Percentiles rank a stretch among this genome's conserved stretches.
phyloP scores from a whole-genome alignment of 1,284 basidiomycete species.

The Rugosomyces carneus region DNA sequence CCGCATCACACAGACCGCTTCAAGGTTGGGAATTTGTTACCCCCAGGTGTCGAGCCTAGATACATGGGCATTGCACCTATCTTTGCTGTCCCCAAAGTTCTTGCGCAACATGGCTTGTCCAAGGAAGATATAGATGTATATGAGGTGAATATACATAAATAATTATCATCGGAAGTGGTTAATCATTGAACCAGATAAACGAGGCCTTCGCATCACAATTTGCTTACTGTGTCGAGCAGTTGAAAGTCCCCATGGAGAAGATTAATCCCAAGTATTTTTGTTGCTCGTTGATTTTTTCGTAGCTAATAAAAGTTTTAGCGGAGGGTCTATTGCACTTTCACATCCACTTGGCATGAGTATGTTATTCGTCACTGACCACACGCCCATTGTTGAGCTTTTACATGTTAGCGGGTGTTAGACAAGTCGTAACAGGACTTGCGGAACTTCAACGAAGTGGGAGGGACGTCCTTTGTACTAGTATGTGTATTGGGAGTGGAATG shows the following conservation, averaged over 20 bases:
- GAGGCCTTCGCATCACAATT: slow-evolving; percentile 82
- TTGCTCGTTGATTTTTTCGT: neutral
- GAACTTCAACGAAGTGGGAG: slow-evolving; percentile 68
- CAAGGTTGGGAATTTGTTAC: neutral
- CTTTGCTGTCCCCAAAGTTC: slow-evolving; percentile 76
- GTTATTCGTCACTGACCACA: slow-evolving; percentile 20
- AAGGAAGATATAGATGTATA: slow-evolving; percentile 86
- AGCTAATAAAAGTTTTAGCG: slow-evolving; percentile 35
- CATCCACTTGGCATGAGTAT: slow-evolving; percentile 80
- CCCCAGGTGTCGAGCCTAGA: slow-evolving; percentile 72
- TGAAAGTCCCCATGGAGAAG: slow-evolving; percentile 75
- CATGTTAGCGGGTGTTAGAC: slow-evolving; percentile 66
- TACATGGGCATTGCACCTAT: slow-evolving; percentile 88
- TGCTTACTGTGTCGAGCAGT: slow-evolving; percentile 73
- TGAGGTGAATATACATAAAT: slow-evolving; percentile 48
- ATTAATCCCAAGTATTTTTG: slow-evolving; percentile 77
- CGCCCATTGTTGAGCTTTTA: slow-evolving; percentile 7
- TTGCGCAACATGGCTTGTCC: slow-evolving; percentile 66
- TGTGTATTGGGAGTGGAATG: slow-evolving; percentile 90
- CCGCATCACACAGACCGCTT: neutral
- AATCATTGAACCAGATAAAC: slow-evolving; percentile 74
- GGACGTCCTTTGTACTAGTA: slow-evolving; percentile 71
- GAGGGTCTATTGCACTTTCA: slow-evolving; percentile 83
- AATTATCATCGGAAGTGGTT: too few species aligned
- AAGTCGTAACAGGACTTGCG: slow-evolving; percentile 80